Evolutionary conservation across 2,329 filamentous ascomycete species (phyloP).

Genomic region (Colletotrichum eleusines): DNA sequence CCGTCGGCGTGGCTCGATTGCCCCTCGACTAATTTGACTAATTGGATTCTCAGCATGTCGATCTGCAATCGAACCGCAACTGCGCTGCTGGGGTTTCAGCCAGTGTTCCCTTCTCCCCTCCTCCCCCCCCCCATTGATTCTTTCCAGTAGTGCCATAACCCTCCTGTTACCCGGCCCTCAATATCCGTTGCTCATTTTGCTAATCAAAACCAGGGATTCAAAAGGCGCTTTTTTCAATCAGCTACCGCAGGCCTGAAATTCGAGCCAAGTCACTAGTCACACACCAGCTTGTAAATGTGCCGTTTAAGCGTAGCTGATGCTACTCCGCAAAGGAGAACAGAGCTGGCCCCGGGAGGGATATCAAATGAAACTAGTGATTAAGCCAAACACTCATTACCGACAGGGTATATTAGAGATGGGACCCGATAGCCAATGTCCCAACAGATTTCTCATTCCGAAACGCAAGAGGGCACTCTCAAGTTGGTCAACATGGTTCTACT

Average conservation of each 20-base stretch:
- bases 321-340: neutral
- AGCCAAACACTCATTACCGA: neutral
- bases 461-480: neutral
- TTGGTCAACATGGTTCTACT: slow-evolving; percentile 15
- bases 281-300: neutral
- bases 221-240: slow-evolving; percentile 5
- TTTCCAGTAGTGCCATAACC: neutral
- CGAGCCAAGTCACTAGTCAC: neutral
- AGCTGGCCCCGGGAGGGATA: too few relatives aligned
- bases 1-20: neutral
- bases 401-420: neutral
- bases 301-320: neutral
- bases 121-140: neutral
- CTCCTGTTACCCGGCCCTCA: neutral
- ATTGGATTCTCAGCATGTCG: neutral
- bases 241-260: neutral
- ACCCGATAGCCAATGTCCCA: neutral
- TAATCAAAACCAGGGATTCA: slow-evolving; percentile 4
- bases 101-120: too few relatives aligned
- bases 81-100: neutral
- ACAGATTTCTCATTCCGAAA: neutral
- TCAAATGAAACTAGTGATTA: neutral
- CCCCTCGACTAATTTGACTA: neutral
- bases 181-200: slow-evolving; percentile 2
- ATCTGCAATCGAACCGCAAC: neutral